Base-by-base conservation (phyloP, 257 asterid species). In the Nicotiana attenuata region DNA sequence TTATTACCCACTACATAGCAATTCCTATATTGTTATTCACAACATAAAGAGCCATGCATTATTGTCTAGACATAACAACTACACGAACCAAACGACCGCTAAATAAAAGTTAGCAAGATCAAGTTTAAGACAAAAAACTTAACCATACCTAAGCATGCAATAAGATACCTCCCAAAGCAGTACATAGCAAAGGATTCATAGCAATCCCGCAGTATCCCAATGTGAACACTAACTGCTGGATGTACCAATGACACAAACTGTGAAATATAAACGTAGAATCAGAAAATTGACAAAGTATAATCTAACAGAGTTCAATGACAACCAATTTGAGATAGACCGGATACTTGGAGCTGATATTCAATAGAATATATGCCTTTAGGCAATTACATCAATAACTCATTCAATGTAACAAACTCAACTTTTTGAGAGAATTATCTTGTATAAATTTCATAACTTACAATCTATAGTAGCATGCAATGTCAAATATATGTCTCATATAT, bases 181-280 rank as follows among this genome's bases (percentile, higher is more conserved):
- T 96, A 96, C 99, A 96, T 96, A 84, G 99, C 99, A 88, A 96
- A 94, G 76, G 99, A 91, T 83, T 96, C 99, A 85, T 96, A 96
- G 89, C 99, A 91, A 85, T 96, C 99, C 77, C 99, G 99, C 65
- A 93, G 91, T 86, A 96, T 96, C 88, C 88, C 99, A 5, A 94
- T 87, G 82, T 92, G 87, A 83, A 96, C 98, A 81, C 97, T 93
- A 33, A 94, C 93, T 81, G 92, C 85, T 71, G 99, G 99, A 85
- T 93, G 86, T 65, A 92, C 85, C 91, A 96, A 87, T 2, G 99
- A 94, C 41, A 91, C 83, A 85, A 94, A 94, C 99, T 96, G 99
- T 24, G 63, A 47, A 91, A 87, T 53, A 80, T 47, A 67, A 52
- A 89, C 61, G 80, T 67, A 31, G 56, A 55, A 82, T 77, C 19